Percentiles rank a stretch among this genome's conserved stretches.
Evolutionary conservation across 2,329 filamentous ascomycete species (phyloP).

Genomic region (Dactylonectria macrodidyma): DNA sequence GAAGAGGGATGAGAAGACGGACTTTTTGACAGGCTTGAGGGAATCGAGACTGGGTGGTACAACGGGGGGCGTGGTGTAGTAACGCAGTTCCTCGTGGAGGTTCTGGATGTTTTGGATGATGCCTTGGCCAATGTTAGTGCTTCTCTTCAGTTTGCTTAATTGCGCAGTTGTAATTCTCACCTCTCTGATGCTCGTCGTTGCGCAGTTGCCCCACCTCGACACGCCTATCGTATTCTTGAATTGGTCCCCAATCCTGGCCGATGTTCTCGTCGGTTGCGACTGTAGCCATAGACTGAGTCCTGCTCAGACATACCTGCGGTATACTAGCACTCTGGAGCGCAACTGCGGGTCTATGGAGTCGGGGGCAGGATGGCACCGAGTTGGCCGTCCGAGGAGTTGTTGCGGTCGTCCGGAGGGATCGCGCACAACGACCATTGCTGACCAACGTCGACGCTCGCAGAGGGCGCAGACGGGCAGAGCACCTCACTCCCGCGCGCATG

Average conservation of each 20-base stretch:
- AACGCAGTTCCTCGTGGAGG: constrained; percentile 84
- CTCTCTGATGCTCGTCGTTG: constrained; percentile 93
- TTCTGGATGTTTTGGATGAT: constrained; percentile 93
- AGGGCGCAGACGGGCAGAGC: constrained; percentile 36
- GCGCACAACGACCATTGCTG: constrained; percentile 37
- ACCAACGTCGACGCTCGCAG: constrained; percentile 31
- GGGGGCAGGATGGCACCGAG: constrained; percentile 21
- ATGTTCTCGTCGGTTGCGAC: constrained; percentile 38
- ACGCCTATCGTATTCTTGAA: constrained; percentile 89
- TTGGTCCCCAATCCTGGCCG: constrained; percentile 72
- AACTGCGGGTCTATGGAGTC: constrained; percentile 16
- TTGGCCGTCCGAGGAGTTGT: constrained; percentile 28
- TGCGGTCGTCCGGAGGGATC: constrained; percentile 43
- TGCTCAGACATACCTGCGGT: constrained; percentile 28
- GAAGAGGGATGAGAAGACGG: constrained; percentile 75
- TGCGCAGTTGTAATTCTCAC: constrained; percentile 60
- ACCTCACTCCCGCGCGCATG: constrained; percentile 41
- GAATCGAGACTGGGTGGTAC: constrained; percentile 84
- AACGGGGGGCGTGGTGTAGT: constrained; percentile 82
- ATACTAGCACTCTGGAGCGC: constrained; percentile 16
- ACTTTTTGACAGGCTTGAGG: constrained; percentile 68
- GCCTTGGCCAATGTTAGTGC: constrained; percentile 62
- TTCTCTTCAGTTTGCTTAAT: background rate
- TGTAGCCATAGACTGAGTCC: constrained; percentile 49
- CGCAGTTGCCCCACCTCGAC: constrained; percentile 81